phyloP scores from a whole-genome alignment of 805 yeast species.

The Allodekkera sacchari region DNA sequence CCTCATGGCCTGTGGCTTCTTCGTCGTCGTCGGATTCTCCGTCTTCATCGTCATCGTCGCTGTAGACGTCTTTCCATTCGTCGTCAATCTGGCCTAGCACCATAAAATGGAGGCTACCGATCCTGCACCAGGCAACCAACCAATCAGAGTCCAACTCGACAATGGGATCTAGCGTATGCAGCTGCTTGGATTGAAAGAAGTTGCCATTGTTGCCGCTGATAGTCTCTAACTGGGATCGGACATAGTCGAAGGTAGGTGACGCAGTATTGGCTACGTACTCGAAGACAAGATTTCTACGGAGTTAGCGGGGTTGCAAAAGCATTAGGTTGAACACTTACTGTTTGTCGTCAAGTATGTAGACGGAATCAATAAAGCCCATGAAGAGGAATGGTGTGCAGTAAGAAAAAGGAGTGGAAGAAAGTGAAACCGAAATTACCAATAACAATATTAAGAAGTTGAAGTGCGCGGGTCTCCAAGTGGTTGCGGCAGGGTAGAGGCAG shows the following conservation, averaged over 20 bases:
- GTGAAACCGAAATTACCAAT: too few relatives aligned
- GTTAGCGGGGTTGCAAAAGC: neutral
- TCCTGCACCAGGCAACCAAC: constrained; percentile 23
- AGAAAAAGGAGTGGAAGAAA: too few relatives aligned
- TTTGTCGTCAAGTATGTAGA: constrained; percentile 22
- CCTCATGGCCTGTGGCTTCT: too few relatives aligned
- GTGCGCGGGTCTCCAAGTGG: too few relatives aligned
- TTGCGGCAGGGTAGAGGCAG: too few relatives aligned
- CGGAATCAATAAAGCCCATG: constrained; percentile 26
- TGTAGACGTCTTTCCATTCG: constrained; percentile 18
- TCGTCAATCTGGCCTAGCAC: constrained; percentile 11
- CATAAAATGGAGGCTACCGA: constrained; percentile 11
- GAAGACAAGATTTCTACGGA: constrained; percentile 4
- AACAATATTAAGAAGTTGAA: too few relatives aligned
- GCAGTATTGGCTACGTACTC: constrained; percentile 9
- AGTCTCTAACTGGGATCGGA: constrained; percentile 17
- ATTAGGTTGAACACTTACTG: constrained; percentile 14
- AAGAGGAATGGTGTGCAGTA: too few relatives aligned
- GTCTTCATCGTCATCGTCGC: constrained; percentile 24
- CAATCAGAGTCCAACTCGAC: constrained; percentile 22
- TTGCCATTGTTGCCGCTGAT: too few relatives aligned
- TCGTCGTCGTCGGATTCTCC: constrained; percentile 15
- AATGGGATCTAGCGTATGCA: constrained; percentile 18
- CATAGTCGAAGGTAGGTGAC: constrained; percentile 21
- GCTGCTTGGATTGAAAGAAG: too few relatives aligned